These are phyloP conservation scores for Aspergillus pseudoterreus DNA, from an alignment of 2,329 filamentous ascomycete species.

Conservation along the genomic window DNA sequence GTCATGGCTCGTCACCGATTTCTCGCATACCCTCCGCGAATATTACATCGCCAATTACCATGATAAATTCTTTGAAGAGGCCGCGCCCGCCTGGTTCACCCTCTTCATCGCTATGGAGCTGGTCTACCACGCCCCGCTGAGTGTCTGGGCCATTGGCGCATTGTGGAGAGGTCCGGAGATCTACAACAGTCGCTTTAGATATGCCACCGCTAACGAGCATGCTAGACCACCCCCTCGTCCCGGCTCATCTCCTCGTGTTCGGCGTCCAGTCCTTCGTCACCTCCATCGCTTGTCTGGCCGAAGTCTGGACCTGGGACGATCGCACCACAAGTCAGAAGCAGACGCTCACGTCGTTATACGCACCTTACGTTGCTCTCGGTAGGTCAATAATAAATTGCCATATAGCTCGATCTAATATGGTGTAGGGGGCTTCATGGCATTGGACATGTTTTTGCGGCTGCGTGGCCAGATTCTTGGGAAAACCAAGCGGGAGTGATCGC, in stretches of 20 bases:
- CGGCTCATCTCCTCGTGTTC: conserved; percentile 59
- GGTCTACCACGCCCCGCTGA: conserved; percentile 59
- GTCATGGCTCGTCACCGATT: conserved; percentile 43
- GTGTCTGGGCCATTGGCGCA: conserved; percentile 57
- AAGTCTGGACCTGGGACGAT: conserved; percentile 56
- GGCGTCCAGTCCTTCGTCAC: conserved; percentile 59
- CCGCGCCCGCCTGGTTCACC: conserved; percentile 57
- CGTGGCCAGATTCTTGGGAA: conserved; percentile 23
- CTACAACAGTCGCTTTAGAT: background rate
- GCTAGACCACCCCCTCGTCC: conserved; percentile 54
- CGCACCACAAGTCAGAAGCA: conserved; percentile 46
- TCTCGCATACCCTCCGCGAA: conserved; percentile 49
- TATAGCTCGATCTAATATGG: background rate
- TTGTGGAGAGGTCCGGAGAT: conserved; percentile 46
- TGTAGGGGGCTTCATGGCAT: conserved; percentile 34
- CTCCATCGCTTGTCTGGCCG: conserved; percentile 60
- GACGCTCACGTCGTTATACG: conserved; percentile 52
- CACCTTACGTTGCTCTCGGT: conserved; percentile 56
- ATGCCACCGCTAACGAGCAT: background rate
- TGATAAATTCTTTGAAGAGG: conserved; percentile 60
- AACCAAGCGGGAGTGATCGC: conserved; percentile 21
- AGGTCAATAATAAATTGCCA: conserved; percentile 24
- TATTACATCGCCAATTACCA: conserved; percentile 60
- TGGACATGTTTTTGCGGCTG: conserved; percentile 38
- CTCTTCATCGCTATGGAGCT: conserved; percentile 57